Conservation (phyloP, 2,329 filamentous ascomycete species). For the Trichoderma pleuroti region DNA sequence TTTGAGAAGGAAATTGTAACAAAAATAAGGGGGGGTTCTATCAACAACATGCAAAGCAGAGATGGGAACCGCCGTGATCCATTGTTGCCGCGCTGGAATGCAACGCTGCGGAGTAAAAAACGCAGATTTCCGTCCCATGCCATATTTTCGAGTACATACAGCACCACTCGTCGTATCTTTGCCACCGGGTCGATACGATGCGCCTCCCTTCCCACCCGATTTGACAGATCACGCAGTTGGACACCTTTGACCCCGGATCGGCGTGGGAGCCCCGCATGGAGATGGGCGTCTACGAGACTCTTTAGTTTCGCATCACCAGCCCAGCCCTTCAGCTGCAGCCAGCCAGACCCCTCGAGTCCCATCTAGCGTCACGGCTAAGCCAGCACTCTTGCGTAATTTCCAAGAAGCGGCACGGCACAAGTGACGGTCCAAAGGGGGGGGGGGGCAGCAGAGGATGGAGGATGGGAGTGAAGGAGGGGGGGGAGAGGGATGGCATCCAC, state of each 20-base stretch:
- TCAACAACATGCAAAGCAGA: not conserved
- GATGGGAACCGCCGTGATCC: not conserved
- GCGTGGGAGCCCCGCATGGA: conserved; percentile 3
- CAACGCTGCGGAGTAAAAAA: not conserved
- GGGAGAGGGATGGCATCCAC: not conserved
- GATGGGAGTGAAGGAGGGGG: not conserved
- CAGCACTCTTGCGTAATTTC: not conserved
- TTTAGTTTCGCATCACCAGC: not conserved
- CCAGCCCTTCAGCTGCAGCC: not conserved
- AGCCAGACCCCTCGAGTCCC: not conserved
- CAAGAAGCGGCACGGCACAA: not conserved
- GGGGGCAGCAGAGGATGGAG: not conserved
- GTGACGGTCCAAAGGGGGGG: not conserved
- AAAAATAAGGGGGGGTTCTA: not conserved
- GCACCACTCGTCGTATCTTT: not conserved
- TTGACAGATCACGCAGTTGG: conserved; percentile 6
- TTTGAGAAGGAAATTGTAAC: not conserved
- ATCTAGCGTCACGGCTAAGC: not conserved
- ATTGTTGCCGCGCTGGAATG: not conserved
- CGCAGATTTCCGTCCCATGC: no score
- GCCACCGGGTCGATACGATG: not conserved
- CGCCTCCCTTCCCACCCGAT: not conserved
- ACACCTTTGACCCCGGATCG: conserved; percentile 7
- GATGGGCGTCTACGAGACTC: not conserved
- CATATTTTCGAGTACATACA: no score